Percentiles rank a stretch among this genome's conserved stretches.
Conservation (phyloP, 2,329 filamentous ascomycete genomes). For the Colletotrichum limetticola region DNA sequence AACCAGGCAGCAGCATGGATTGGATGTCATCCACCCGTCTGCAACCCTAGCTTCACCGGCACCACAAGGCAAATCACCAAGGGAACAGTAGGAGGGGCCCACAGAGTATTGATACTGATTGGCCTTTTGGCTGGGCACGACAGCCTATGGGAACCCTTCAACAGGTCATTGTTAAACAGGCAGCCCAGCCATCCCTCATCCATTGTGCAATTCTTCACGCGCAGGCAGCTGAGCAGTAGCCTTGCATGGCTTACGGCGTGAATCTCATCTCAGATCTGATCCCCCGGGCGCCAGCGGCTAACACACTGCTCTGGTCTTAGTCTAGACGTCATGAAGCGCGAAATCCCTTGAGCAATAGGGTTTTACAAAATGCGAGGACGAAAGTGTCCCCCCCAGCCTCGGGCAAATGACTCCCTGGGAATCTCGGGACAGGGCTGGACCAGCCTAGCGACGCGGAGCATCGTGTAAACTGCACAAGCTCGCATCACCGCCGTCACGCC, state of each 20-base stretch:
- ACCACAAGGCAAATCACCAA: conserved; percentile 24
- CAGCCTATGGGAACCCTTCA: background rate
- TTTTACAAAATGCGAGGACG: background rate
- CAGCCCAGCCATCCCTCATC: background rate
- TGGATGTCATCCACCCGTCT: conserved; percentile 30
- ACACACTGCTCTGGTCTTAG: background rate
- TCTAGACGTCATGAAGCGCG: conserved; percentile 1
- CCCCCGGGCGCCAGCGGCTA: background rate
- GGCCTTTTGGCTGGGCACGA: background rate
- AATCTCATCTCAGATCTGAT: conserved; percentile 29
- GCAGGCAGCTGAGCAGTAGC: conserved; percentile 19
- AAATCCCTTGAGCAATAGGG: background rate
- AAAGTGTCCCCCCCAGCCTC: background rate
- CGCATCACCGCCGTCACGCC: background rate
- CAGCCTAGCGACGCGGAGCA: background rate
- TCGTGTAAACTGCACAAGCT: background rate
- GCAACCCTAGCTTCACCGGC: background rate
- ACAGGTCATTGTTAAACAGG: background rate
- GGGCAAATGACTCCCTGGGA: background rate
- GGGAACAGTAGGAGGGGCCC: conserved; percentile 8
- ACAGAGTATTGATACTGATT: background rate
- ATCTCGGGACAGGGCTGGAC: background rate
- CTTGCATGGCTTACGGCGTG: conserved; percentile 29
- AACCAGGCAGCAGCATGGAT: conserved; percentile 33
- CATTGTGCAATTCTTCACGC: conserved; percentile 27